A percentile compares a stretch with the other conserved stretches of the same genome.
Evolutionary conservation across 257 asterid species (phyloP).

Genomic region (Lavandula angustifolia): DNA sequence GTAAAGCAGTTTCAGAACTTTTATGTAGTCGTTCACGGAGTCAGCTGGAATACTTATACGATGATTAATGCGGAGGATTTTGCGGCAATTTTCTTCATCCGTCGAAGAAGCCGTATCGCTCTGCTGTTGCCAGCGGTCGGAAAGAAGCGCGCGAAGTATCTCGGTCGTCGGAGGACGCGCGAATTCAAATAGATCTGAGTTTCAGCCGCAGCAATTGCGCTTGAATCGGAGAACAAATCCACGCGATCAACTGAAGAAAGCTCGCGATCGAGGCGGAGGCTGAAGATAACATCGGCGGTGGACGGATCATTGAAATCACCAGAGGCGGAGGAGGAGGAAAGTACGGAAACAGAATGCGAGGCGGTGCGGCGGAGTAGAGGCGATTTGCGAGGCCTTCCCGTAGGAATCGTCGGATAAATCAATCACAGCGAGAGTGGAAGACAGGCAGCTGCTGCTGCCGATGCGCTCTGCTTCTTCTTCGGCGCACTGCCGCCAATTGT

Average conservation of each 20-base stretch:
- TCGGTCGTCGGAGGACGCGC: conserved; percentile 51
- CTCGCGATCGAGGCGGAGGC: conserved; percentile 45
- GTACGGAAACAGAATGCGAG: conserved; percentile 7
- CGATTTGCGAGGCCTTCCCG: conserved; percentile 39
- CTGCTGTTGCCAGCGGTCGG: conserved; percentile 66
- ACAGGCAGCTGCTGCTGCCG: conserved; percentile 37
- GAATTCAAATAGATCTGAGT: conserved; percentile 60
- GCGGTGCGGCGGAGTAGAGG: conserved; percentile 36
- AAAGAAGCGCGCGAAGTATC: conserved; percentile 61
- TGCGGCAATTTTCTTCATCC: conserved; percentile 26
- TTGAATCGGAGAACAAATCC: conserved; percentile 34
- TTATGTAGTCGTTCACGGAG: conserved; percentile 42
- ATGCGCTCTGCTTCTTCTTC: conserved; percentile 57
- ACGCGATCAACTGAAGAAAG: conserved; percentile 26
- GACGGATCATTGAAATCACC: conserved; percentile 50
- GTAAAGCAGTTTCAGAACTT: conserved; percentile 63
- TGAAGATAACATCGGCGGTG: conserved; percentile 65
- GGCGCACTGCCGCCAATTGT: conserved; percentile 22
- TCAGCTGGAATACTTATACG: conserved; percentile 49
- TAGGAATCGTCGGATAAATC: conserved; percentile 38
- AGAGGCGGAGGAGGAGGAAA: conserved; percentile 10
- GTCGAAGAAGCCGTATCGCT: not conserved
- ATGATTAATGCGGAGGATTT: conserved; percentile 40
- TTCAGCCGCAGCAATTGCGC: conserved; percentile 37
- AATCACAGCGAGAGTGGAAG: conserved; percentile 43